Evolutionary conservation across 768 basidiomycete genomes (phyloP).

Genomic region (Hebeloma cylindrosporum): DNA sequence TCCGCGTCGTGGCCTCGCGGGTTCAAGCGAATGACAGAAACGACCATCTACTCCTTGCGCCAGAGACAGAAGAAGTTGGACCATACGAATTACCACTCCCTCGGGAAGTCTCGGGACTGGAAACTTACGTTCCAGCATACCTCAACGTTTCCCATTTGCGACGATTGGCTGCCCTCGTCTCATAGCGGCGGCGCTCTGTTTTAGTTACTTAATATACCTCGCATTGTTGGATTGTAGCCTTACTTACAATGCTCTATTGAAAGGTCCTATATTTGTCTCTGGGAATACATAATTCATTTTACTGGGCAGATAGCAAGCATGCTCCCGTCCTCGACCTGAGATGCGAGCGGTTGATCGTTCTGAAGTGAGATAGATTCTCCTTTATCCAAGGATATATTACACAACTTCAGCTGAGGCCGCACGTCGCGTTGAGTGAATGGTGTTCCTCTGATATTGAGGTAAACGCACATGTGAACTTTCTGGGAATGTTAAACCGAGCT

Average conservation of each 20-base stretch:
- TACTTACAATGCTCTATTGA: conserved; percentile 40
- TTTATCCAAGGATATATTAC: conserved; percentile 25
- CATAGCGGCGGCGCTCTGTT: conserved; percentile 19
- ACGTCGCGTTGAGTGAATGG: too few species aligned
- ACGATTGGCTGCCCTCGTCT: conserved; percentile 80
- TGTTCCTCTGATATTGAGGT: too few species aligned
- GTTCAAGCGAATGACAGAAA: conserved; percentile 96
- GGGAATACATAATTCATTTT: conserved; percentile 5
- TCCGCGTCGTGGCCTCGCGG: conserved; percentile 93
- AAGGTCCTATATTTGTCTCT: conserved; percentile 24
- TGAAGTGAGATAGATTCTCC: conserved; percentile 31
- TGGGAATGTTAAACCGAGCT: conserved; percentile 31
- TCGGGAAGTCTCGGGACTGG: conserved; percentile 91
- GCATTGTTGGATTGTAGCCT: conserved; percentile 42
- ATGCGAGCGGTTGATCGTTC: conserved; percentile 49
- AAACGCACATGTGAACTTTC: conserved; percentile 34
- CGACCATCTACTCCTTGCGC: conserved; percentile 93
- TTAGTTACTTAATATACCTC: conserved; percentile 38
- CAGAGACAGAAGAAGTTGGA: conserved; percentile 96
- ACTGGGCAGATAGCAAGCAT: conserved; percentile 24
- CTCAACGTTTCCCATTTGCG: conserved; percentile 88
- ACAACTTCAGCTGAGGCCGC: conserved; percentile 32
- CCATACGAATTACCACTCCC: conserved; percentile 93
- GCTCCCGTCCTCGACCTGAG: conserved; percentile 57
- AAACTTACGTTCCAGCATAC: conserved; percentile 94